Evolutionary conservation across 2,329 filamentous ascomycete species (phyloP).

Genomic region (Nigrospora sphaerica): DNA sequence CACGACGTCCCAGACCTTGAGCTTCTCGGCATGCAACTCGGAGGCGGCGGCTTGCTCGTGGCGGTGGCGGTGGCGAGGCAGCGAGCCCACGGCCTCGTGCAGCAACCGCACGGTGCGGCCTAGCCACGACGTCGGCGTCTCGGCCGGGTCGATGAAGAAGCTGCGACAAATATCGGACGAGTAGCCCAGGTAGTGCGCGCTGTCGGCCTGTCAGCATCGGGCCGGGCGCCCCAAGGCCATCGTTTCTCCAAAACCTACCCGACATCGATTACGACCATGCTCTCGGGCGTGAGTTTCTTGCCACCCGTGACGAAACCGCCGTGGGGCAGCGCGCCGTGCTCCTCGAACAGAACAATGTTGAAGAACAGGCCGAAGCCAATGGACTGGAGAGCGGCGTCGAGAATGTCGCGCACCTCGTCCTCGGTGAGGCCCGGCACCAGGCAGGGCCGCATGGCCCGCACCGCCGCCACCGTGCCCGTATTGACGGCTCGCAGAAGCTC

Average conservation of each 20-base stretch:
- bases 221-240: not conserved
- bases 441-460: constrained; percentile 49
- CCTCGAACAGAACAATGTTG: constrained; percentile 56
- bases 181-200: constrained; percentile 54
- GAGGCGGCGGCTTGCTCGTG: not conserved
- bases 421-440: constrained; percentile 51
- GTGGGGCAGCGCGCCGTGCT: constrained; percentile 45
- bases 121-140: not conserved
- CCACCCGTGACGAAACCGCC: constrained; percentile 44
- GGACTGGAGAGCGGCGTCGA: constrained; percentile 47
- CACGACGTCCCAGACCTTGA: constrained; percentile 52
- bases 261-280: constrained; percentile 56
- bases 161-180: constrained; percentile 58
- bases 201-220: not conserved
- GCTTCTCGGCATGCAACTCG: constrained; percentile 36
- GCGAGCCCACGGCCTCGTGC: not conserved
- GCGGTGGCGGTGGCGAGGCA: too few relatives aligned
- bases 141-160: constrained; percentile 42
- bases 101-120: not conserved
- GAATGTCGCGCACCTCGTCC: constrained; percentile 45
- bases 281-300: constrained; percentile 44
- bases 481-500: constrained; percentile 55
- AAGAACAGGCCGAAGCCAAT: constrained; percentile 53
- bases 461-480: constrained; percentile 54
- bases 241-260: constrained; percentile 22